phyloP scores from a whole-genome alignment of 1,284 basidiomycete species.

The Ustilago xerochloae region DNA sequence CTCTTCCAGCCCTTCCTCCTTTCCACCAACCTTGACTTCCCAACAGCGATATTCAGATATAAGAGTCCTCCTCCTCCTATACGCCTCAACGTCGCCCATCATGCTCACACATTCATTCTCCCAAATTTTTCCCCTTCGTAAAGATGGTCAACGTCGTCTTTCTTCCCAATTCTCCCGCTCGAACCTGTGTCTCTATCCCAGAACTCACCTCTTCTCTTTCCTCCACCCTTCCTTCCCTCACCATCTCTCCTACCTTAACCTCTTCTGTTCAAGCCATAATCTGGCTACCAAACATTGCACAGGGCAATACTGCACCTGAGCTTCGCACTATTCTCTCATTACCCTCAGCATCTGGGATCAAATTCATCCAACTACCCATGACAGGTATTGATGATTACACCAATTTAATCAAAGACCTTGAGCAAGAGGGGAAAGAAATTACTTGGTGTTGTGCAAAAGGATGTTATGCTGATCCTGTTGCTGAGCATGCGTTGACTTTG shows the following conservation, averaged over 20 bases:
- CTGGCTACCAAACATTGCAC: conserved; percentile 22
- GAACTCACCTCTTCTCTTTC: neutral
- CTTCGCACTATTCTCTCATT: neutral
- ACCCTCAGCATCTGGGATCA: neutral
- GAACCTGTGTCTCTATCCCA: conserved; percentile 2
- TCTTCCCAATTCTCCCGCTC: neutral
- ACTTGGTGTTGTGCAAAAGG: conserved; percentile 52
- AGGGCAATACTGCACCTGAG: conserved; percentile 6
- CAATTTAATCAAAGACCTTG: conserved; percentile 11
- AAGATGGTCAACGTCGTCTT: conserved; percentile 12
- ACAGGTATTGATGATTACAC: conserved; percentile 50
- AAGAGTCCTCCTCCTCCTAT: too few relatives aligned
- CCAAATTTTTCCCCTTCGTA: neutral
- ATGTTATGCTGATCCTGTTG: conserved; percentile 43
- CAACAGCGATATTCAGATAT: too few relatives aligned
- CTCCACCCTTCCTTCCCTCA: neutral
- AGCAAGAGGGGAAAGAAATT: neutral
- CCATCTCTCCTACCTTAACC: neutral
- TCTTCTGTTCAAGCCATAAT: conserved; percentile 1
- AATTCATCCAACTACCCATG: conserved; percentile 56
- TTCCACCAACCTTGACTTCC: too few relatives aligned
- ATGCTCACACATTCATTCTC: neutral
- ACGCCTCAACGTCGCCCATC: neutral
- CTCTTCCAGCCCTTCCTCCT: neutral
- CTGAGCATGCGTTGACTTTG: conserved; percentile 54